Base-by-base conservation (phyloP, 202 grass and related monocot species). In the Setaria viridis region DNA sequence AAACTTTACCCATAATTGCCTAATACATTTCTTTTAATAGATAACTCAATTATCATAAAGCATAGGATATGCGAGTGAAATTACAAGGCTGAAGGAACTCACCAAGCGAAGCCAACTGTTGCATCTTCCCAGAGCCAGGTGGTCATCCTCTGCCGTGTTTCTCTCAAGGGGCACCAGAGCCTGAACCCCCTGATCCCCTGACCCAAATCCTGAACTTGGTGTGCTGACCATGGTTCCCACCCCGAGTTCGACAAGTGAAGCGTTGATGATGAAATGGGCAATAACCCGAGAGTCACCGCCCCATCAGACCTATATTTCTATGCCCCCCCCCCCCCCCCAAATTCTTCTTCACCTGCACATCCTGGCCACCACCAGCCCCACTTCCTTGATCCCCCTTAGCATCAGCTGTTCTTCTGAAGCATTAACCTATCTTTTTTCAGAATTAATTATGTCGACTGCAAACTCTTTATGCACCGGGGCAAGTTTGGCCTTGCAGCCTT, bases 271-370 rank as follows among this genome's bases (percentile, higher is more conserved):
- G 89, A 83, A 9, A 86, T 78, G 0, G 89, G 84, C 0, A 87
- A 93, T 49, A 93, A 84, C 9, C 88, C 90, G 34, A 93, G 79
- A 6, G 87, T 91, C 10, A 89, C 86, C 0, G 85, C 33, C 17
- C 94, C 91, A 73, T 97, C 94, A 4, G 94, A 91, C 80, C 89
- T 91, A 55, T 97, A 97, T 80, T 97, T 97, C 82, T 91, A 89
- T 2, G 94, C 91, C 80, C 94, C 13, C 94, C 94, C 25, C 94
- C 74, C 82, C 74, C 88, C 21, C 80, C 70, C 82, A 80, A 85
- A 80, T 97, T 97, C 87, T 91, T 97, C 94, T 97, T 97, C 58
- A 86, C 91, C 0, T 86, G 90, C 76, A 83, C 94, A 72, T 87
- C 85, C 65, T 81, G 87, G 29, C 76, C 9, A 49, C 17, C 43